Conservation (phyloP, 306 rosid genomes). For the Vicia sativa region DNA sequence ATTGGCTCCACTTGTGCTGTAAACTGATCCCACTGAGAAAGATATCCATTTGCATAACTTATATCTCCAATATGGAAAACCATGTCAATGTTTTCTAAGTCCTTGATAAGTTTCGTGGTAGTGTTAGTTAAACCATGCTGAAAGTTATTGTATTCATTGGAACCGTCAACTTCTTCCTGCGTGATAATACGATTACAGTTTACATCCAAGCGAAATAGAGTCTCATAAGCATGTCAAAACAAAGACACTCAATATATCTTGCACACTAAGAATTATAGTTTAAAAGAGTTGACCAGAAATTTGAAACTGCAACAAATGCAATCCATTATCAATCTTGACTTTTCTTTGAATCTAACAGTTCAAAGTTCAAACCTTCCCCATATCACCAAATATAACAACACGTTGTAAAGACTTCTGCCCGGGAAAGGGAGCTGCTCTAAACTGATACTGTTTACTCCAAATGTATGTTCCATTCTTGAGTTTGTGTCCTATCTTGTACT, state of each 20-base stretch:
- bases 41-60: no score
- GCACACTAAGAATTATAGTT: background rate
- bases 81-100: constrained; percentile 68
- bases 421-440: constrained; percentile 86
- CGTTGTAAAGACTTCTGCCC: constrained; percentile 85
- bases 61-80: constrained; percentile 93
- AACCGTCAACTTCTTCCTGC: constrained; percentile 92
- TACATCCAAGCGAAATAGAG: constrained; percentile 2
- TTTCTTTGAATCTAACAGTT: constrained; percentile 27
- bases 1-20: constrained; percentile 89
- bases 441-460: constrained; percentile 67
- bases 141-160: constrained; percentile 71
- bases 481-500: constrained; percentile 78
- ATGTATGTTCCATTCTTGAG: constrained; percentile 61
- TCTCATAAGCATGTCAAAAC: no score
- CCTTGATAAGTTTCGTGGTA: constrained; percentile 66
- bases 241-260: no score
- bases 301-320: constrained; percentile 6
- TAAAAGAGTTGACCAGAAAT: background rate
- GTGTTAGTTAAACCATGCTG: constrained; percentile 82
- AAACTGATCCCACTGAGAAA: constrained; percentile 95
- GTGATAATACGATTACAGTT: background rate
- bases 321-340: background rate
- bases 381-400: constrained; percentile 84
- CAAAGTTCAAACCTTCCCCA: constrained; percentile 84